A percentile compares a stretch with the other conserved stretches of the same genome.
Evolutionary conservation across 345 rosid species (phyloP).

Genomic region (Lumnitzera littorea): DNA sequence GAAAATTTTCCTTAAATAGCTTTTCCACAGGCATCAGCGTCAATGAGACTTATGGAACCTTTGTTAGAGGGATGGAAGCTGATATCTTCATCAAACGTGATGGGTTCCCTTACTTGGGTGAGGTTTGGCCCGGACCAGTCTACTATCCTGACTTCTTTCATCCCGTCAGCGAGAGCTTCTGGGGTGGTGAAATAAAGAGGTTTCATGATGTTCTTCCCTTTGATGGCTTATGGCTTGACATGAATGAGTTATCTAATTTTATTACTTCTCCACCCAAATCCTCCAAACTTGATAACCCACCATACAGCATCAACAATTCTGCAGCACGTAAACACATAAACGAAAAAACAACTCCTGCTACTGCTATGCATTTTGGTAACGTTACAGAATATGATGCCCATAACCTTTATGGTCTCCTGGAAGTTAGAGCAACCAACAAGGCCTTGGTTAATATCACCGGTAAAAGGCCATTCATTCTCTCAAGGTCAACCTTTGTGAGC

Average conservation of each 20-base stretch:
- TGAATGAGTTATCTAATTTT: constrained; percentile 72
- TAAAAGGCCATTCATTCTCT: constrained; percentile 62
- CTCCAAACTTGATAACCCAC: constrained; percentile 54
- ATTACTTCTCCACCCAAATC: constrained; percentile 32
- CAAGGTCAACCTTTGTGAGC: constrained; percentile 67
- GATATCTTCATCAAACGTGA: constrained; percentile 48
- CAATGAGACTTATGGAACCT: constrained; percentile 39
- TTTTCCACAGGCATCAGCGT: constrained; percentile 43
- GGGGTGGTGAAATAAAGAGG: constrained; percentile 52
- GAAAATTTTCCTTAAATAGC: background rate
- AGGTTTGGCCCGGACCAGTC: constrained; percentile 66
- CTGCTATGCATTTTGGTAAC: constrained; percentile 46
- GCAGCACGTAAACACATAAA: constrained; percentile 30
- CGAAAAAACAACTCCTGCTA: constrained; percentile 42
- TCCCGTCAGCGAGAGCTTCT: constrained; percentile 31
- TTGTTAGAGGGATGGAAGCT: constrained; percentile 54
- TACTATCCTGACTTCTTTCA: constrained; percentile 67
- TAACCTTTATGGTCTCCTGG: constrained; percentile 61
- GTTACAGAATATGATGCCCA: constrained; percentile 57
- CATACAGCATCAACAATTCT: constrained; percentile 58
- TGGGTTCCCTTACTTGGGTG: constrained; percentile 53
- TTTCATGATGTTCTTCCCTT: constrained; percentile 39
- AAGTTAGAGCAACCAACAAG: constrained; percentile 49
- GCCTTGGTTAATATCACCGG: constrained; percentile 37
- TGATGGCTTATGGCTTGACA: constrained; percentile 80